Base-by-base conservation (phyloP, 2,329 filamentous ascomycete genomes). In the Fusarium decemcellulare region DNA sequence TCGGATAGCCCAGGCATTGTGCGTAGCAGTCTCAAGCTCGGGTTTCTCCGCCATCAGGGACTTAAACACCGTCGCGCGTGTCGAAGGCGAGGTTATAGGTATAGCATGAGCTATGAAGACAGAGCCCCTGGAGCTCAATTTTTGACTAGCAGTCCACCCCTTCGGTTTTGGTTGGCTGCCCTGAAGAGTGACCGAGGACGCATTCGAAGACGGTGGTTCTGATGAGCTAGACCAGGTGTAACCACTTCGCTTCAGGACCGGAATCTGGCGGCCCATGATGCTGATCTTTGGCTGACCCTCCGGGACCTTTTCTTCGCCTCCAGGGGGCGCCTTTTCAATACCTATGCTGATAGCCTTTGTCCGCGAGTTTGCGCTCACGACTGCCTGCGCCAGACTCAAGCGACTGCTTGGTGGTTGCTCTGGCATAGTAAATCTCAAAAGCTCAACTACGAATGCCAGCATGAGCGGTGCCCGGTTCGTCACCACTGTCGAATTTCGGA, bases 391-490 rank as follows among this genome's bases (percentile, higher is more conserved):
- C 18, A 97, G 82, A 76, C 93, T 97, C 18, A 97, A 82, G 48
- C 93, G 86, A 76, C 93, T 95, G n/a, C 93, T 96, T 4, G 91
- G 84, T 4, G 94, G 94, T 76, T 97, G 94, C 70, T 93, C 91
- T 0, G 94, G 92, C 91, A 95, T 95, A 0, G 93, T 97, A 76
- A 92, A 90, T 47, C 92, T 91, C 48, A 97, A 77, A 51, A 95
- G 77, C 63, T 90, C 88, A 14, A 94, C 87, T 1, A 92, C 90
- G 78, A 97, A 97, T 0, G 93, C 93, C 6, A 97, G 85, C 2
- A 97, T 90, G 2, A 97, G 81, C 1, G 94, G 94, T 3, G 94
- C 94, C 40, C 94, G 86, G 74, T 97, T 97, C 0, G 93, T 96
- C 65, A 90, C 82, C 2, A 97, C 72, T 0, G 83, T 81, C 1